Base-by-base conservation (phyloP, 306 rosid species). In the Chamaecrista fasciculata region DNA sequence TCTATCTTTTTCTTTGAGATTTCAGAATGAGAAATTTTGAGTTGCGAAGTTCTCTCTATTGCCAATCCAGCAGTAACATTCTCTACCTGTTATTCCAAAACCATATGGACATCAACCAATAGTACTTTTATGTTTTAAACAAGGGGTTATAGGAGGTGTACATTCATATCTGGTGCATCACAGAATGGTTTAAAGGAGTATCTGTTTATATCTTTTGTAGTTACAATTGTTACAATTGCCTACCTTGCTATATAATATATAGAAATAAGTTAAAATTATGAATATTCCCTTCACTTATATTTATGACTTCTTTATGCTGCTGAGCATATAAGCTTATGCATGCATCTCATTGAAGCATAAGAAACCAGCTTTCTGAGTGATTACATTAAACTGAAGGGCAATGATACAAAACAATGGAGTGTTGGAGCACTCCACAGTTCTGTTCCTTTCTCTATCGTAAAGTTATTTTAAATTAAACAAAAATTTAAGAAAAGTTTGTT, bases 1-100 rank as follows among this genome's bases (percentile, higher is more conserved):
- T 91, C 97, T 74, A 87, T 76, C 84, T 61, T 89, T 81, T 83
- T 91, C 86, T 86, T 87, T 25, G 21, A 50, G 50, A 69, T 78
- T 70, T 79, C 96, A 67, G 86, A 73, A 72, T 81, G 77, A 37
- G 74, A 42, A 25, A 72, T 76, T 78, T 85, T 82, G 42, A 74
- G 44, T 70, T 69, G 84, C 73, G 62, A 78, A 66, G 78, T 76
- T 68, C 55, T 77, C 46, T 40, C 74, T 56, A 42, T 69, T 56
- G 77, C 64, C 23, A 68, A 46, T 55, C 53, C 70, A 51, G 62
- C 66, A 69, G 53, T 57, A 40, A 67, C 67, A 47, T 57, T 79
- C 76, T 76, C 83, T 73, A 71, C 90, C 91, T 88, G 90, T 53
- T 29, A 71, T 47, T 67, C 69, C 60, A 81, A 70, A 67, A 72